phyloP scores from a whole-genome alignment of 2,329 filamentous ascomycete genomes.

The Tolypocladium endophyticum region DNA sequence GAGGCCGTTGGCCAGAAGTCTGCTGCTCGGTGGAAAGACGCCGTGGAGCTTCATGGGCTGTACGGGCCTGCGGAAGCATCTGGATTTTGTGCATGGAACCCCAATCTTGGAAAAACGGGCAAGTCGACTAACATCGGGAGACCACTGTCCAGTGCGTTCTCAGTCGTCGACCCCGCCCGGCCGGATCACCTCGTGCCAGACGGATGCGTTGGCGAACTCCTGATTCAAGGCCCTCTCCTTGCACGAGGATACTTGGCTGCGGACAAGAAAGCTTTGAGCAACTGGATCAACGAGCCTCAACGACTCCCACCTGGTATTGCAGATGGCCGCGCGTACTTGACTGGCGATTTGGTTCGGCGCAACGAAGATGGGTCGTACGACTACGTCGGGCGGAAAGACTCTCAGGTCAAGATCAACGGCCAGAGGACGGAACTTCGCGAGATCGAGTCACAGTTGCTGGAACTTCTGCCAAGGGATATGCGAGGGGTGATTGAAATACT shows the following conservation, averaged over 20 bases:
- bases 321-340: constrained; percentile 23
- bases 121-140: neutral
- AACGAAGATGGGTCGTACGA: constrained; percentile 26
- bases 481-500: neutral
- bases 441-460: constrained; percentile 7
- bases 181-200: constrained; percentile 14
- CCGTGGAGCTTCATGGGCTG: neutral
- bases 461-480: neutral
- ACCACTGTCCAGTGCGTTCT: constrained; percentile 3
- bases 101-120: neutral
- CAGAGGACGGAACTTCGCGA: constrained; percentile 37
- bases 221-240: constrained; percentile 30
- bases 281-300: constrained; percentile 10
- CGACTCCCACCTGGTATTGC: neutral
- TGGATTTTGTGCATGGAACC: neutral
- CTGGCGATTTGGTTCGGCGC: constrained; percentile 34
- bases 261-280: constrained; percentile 27
- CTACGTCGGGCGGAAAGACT: constrained; percentile 41
- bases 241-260: constrained; percentile 39
- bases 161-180: constrained; percentile 17
- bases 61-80: neutral
- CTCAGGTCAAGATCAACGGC: constrained; percentile 47
- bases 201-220: constrained; percentile 19
- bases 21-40: neutral
- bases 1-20: neutral